Percentiles rank a stretch among this genome's conserved stretches.
Conservation (phyloP, 495 filamentous ascomycete species). For the Achaetomiella virescens region DNA sequence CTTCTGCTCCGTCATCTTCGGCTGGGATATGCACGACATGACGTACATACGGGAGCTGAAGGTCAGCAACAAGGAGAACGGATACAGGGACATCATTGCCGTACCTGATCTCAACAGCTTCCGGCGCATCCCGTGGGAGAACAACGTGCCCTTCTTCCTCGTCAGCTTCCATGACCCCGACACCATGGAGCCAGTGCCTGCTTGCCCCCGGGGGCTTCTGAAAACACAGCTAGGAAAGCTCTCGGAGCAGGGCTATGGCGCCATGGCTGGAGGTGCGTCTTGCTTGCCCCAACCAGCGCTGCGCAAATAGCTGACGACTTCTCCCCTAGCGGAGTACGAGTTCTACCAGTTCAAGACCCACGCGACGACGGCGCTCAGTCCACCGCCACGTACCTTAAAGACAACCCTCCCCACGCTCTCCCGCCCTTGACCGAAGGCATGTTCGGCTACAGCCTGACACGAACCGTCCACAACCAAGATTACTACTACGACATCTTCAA, state of each 20-base stretch:
- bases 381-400: slow-evolving; percentile 64
- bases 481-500: slow-evolving; percentile 92
- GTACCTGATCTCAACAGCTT: slow-evolving; percentile 75
- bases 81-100: slow-evolving; percentile 84
- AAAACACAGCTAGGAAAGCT: slow-evolving; percentile 61
- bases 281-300: not conserved
- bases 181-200: slow-evolving; percentile 61
- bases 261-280: slow-evolving; percentile 85
- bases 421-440: slow-evolving; percentile 88
- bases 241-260: slow-evolving; percentile 57
- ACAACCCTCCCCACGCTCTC: slow-evolving; percentile 64
- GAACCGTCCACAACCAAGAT: slow-evolving; percentile 85
- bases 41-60: slow-evolving; percentile 79
- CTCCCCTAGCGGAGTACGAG: slow-evolving; percentile 77
- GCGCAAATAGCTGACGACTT: slow-evolving; percentile 7
- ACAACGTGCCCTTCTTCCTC: slow-evolving; percentile 86
- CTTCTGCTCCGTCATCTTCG: slow-evolving; percentile 94
- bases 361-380: slow-evolving; percentile 56
- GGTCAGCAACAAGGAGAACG: slow-evolving; percentile 89
- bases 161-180: slow-evolving; percentile 81
- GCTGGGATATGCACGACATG: slow-evolving; percentile 97
- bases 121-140: slow-evolving; percentile 91
- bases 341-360: slow-evolving; percentile 91
- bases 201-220: slow-evolving; percentile 75
- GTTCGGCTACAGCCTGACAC: slow-evolving; percentile 95